phyloP scores from a whole-genome alignment of 257 asterid species.

The Primulina tabacum region DNA sequence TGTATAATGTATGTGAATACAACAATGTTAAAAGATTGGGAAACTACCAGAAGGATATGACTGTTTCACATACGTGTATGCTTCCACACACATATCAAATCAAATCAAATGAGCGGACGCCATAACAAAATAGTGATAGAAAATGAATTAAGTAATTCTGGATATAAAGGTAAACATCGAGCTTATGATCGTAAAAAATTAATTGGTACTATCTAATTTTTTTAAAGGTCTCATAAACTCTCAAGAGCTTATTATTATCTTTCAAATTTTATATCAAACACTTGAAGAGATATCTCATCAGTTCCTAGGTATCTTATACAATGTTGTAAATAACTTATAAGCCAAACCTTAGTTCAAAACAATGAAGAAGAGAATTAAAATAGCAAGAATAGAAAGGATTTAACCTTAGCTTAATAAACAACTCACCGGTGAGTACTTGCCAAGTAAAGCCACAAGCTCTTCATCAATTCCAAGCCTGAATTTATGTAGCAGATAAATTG shows the following conservation, averaged over 20 bases:
- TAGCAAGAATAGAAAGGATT: slow-evolving; percentile 1
- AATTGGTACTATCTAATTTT: neutral
- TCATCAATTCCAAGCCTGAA: slow-evolving; percentile 91
- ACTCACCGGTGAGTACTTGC: slow-evolving; percentile 69
- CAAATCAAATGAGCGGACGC: neutral
- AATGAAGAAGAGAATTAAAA: neutral
- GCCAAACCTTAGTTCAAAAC: slow-evolving; percentile 12
- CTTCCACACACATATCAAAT: neutral
- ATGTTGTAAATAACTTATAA: neutral
- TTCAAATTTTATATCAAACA: neutral
- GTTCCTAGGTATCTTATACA: neutral
- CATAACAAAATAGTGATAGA: neutral
- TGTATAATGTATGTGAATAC: too few relatives aligned
- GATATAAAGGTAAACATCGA: neutral
- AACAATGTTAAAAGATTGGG: neutral
- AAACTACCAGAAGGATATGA: neutral
- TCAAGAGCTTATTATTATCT: neutral
- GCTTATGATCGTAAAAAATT: neutral
- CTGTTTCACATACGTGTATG: neutral
- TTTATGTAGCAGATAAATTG: slow-evolving; percentile 17
- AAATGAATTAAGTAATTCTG: neutral
- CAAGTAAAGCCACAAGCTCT: slow-evolving; percentile 89
- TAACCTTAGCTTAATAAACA: slow-evolving; percentile 6
- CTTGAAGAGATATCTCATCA: neutral
- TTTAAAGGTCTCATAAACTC: neutral